phyloP scores from a whole-genome alignment of 768 basidiomycete species.

The Suillus tomentosus region DNA sequence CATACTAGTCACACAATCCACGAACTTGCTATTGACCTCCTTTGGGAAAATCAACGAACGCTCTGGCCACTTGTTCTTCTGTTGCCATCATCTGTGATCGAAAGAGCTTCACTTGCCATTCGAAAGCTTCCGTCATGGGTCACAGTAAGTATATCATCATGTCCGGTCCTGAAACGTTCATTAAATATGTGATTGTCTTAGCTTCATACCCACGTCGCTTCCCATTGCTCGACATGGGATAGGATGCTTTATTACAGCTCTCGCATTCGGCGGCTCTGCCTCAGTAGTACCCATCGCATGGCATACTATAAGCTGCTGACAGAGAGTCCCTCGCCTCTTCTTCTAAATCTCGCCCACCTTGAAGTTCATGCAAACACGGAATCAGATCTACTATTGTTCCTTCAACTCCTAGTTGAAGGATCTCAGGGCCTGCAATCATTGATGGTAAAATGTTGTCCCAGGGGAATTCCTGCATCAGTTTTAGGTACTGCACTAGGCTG shows the following conservation, averaged over 20 bases:
- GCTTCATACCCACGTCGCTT: neutral
- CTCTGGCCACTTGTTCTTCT: slow-evolving; percentile 1
- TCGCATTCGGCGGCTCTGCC: neutral
- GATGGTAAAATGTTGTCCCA: neutral
- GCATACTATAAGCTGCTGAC: neutral
- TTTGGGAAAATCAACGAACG: neutral
- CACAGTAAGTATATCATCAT: neutral
- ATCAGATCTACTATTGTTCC: neutral
- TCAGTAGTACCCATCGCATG: neutral
- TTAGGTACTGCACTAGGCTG: neutral
- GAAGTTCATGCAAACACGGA: neutral
- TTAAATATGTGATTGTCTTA: neutral
- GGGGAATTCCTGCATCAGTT: neutral
- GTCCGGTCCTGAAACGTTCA: neutral
- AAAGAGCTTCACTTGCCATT: neutral
- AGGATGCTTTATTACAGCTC: neutral
- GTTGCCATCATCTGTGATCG: neutral
- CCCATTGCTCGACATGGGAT: neutral
- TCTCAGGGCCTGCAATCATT: neutral
- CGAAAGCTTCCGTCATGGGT: neutral
- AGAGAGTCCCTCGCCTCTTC: neutral
- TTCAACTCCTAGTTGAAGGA: neutral
- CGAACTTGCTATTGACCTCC: neutral
- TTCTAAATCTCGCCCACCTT: neutral
- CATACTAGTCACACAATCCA: neutral